Conservation (phyloP, 805 yeast species). For the Priceomyces castillae region DNA sequence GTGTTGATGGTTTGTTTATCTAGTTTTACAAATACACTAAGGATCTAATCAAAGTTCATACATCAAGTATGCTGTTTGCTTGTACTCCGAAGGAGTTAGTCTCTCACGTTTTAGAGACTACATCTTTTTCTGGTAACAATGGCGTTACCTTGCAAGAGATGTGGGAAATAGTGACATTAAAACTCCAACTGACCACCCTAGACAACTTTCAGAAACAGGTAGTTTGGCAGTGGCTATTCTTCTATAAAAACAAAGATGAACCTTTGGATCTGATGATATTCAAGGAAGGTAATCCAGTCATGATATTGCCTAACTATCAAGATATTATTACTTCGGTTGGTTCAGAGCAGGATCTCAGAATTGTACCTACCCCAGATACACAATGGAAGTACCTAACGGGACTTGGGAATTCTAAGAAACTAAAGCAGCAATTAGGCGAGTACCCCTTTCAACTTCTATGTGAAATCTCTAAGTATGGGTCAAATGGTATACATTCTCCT, state of each 20-base stretch:
- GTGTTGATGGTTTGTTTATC: neutral
- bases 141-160: slow-evolving; percentile 28
- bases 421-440: slow-evolving; percentile 53
- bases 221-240: slow-evolving; percentile 41
- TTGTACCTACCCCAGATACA: slow-evolving; percentile 49
- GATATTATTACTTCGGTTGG: slow-evolving; percentile 16
- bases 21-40: neutral
- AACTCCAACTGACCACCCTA: slow-evolving; percentile 17
- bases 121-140: slow-evolving; percentile 32
- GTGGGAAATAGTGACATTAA: slow-evolving; percentile 24
- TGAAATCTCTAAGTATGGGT: slow-evolving; percentile 57
- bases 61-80: slow-evolving; percentile 13
- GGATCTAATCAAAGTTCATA: neutral
- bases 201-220: slow-evolving; percentile 38
- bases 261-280: slow-evolving; percentile 15
- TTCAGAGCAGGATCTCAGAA: slow-evolving; percentile 15
- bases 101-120: slow-evolving; percentile 19
- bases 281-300: slow-evolving; percentile 10
- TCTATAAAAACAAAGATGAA: slow-evolving; percentile 14
- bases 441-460: slow-evolving; percentile 52
- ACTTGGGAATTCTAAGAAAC: slow-evolving; percentile 38
- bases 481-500: slow-evolving; percentile 57
- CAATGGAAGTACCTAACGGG: slow-evolving; percentile 62
- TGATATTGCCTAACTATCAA: slow-evolving; percentile 17
- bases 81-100: slow-evolving; percentile 29